Base-by-base conservation (phyloP, 75 land plant species). In the Selaginella moellendorffii region DNA sequence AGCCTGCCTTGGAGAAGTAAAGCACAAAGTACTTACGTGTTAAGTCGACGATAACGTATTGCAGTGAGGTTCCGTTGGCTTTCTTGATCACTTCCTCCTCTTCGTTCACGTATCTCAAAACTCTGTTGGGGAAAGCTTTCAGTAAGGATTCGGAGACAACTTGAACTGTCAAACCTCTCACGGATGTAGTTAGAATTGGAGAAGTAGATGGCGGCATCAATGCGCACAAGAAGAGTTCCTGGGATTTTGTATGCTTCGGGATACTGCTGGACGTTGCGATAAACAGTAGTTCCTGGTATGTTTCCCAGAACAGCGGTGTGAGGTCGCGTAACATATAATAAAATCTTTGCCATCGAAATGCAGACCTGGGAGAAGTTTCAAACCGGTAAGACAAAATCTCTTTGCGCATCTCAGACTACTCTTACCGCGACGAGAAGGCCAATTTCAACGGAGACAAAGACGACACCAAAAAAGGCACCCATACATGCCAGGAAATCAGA, bases 381-480 rank as follows among this genome's bases (percentile, higher is more conserved):
- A 2, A 19, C 56, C 27, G 23, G 9, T 24, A 23, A 30, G 54
- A n/a, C 1, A 14, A 65, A 21, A 65, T 24, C 1, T 65, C 2
- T 21, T 65, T 2, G 63, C 23, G 18, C 27, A 27, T 52, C 53
- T 65, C 5, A 65, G 10, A 14, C 5, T 36, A 36, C 14, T 36
- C 5, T 76, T 79, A 85, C 96, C 28, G 96, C 91, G 68, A 86
- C 77, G 46, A 86, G 53, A 42, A 86, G 81, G 27, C 90, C 86
- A 28, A 80, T 76, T 67, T 87, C 93, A 51, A 91, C 84, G 26
- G 81, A 76, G 1, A 67, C 63, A 69, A 91, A 91, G 23, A 91
- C 54, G 1, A 91, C 93, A 19, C 97, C 97, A 56, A 91, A 74
- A 77, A 91, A 91, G 26, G 93, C 97, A 71, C 97, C 97, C 77